Base-by-base conservation (phyloP, 495 filamentous ascomycete species). In the Hypoxylon fuscum region DNA sequence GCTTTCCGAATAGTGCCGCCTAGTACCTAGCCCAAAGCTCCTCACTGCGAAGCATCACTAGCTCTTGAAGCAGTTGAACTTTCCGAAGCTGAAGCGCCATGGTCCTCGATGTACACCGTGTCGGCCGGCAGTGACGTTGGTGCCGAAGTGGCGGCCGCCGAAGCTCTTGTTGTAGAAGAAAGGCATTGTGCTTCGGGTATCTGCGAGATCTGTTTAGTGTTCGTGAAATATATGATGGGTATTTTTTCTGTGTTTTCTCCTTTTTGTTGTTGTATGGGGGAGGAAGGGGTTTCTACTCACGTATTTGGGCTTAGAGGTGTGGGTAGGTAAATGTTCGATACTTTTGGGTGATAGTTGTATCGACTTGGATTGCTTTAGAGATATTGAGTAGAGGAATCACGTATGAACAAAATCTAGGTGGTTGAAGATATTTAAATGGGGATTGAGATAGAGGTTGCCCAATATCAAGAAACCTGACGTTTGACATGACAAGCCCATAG, bases 61-160 rank as follows among this genome's bases (percentile, higher is more conserved):
- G 45, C 31, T 46, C 46, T 55, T 68, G 68, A 75, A 75, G 62
- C 72, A 75, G 67, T 62, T 70, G 51, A 69, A 75, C 18, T 17
- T 57, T 41, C 68, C 64, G 20, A 73, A 62, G 41, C 60, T 64
- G 42, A 73, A 69, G 5, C 69, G 58, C 72, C 72, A 75, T 0
- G 71, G 66, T 21, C 71, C 71, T 10, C 71, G 58, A 29, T 62
- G 71, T 1, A 75, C 60, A 29, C 69, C 71, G 29, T 72, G 56
- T 35, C 65, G 59, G 42, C 68, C 62, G 12, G 63, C 69, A 34
- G 63, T 61, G 17, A 73, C 62, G 55, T 44, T 69, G 14, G 72
- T 75, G 42, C 71, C 71, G 53, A 73, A 64, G 47, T 72, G 69
- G 32, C 68, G 59, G 25, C 66, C 61, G 22, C 71, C 72, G 25